phyloP scores from a whole-genome alignment of 345 rosid genomes.

The Ceriops tagal region DNA sequence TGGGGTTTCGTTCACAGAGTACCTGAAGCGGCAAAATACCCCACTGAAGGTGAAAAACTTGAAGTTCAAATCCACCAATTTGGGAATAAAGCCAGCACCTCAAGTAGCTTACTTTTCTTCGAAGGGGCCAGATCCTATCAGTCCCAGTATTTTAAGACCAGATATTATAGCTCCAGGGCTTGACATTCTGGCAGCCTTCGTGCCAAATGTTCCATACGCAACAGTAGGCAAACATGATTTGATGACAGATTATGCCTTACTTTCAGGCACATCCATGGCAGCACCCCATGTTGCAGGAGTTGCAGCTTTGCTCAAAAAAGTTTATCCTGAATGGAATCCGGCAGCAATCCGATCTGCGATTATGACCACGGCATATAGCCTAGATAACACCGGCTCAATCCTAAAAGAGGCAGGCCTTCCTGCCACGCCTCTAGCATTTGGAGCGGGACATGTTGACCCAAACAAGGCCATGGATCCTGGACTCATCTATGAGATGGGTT shows the following conservation, averaged over 20 bases:
- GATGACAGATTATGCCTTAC: conserved; percentile 34
- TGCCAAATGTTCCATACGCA: background rate
- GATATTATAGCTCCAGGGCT: conserved; percentile 48
- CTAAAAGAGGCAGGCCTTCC: conserved; percentile 12
- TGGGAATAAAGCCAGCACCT: conserved; percentile 46
- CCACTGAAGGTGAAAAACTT: conserved; percentile 26
- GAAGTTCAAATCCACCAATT: conserved; percentile 30
- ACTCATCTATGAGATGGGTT: conserved; percentile 34
- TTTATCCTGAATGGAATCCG: conserved; percentile 25
- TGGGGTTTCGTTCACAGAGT: conserved; percentile 15
- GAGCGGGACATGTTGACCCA: conserved; percentile 39
- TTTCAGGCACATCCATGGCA: conserved; percentile 36
- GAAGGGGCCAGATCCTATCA: conserved; percentile 54
- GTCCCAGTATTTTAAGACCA: conserved; percentile 36
- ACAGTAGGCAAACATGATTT: conserved; percentile 25
- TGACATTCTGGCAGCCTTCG: background rate
- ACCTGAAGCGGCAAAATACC: background rate
- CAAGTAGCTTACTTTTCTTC: conserved; percentile 60
- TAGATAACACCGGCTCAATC: conserved; percentile 22
- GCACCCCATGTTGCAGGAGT: conserved; percentile 24
- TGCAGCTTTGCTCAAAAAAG: conserved; percentile 16
- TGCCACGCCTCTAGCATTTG: conserved; percentile 45
- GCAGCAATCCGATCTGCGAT: conserved; percentile 26
- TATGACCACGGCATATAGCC: conserved; percentile 30
- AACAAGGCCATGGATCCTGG: conserved; percentile 49